These are phyloP conservation scores for Gynandropsis gynandra DNA, from an alignment of 345 rosid species.

Conservation along the genomic window DNA sequence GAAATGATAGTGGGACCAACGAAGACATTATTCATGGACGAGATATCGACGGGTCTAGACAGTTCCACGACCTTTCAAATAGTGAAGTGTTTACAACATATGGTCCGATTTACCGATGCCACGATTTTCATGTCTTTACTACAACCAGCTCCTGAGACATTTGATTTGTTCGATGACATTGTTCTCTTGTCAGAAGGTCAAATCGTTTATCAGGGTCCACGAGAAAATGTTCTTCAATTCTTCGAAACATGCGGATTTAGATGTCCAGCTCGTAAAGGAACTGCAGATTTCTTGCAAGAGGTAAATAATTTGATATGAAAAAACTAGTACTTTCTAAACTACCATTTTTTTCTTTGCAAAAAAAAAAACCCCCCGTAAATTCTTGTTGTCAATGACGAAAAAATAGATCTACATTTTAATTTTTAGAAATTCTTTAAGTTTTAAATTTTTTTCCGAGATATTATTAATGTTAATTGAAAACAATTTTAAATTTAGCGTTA, in stretches of 20 bases:
- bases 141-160: conserved; percentile 93
- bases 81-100: conserved; percentile 78
- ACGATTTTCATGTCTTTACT: conserved; percentile 73
- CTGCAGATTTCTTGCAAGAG: conserved; percentile 94
- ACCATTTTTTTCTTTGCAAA: background rate
- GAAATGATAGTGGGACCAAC: conserved; percentile 98
- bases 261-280: conserved; percentile 81
- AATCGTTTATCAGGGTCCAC: conserved; percentile 86
- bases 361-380: no score
- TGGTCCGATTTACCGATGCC: conserved; percentile 64
- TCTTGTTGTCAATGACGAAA: no score
- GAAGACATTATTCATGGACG: conserved; percentile 86
- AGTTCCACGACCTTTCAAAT: conserved; percentile 88
- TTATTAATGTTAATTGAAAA: no score
- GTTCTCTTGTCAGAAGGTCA: conserved; percentile 71
- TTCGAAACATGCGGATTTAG: conserved; percentile 63
- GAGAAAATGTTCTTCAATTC: conserved; percentile 50
- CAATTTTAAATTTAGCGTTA: no score
- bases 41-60: conserved; percentile 90
- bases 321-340: no score
- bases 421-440: no score
- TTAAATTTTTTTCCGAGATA: no score
- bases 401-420: no score
- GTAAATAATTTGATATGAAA: no score
- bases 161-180: conserved; percentile 79